Evolutionary conservation across 78 protist species (phyloP), one percentile per base, ranked within the genome.

Genomic region (Speleostelium caveatum): DNA sequence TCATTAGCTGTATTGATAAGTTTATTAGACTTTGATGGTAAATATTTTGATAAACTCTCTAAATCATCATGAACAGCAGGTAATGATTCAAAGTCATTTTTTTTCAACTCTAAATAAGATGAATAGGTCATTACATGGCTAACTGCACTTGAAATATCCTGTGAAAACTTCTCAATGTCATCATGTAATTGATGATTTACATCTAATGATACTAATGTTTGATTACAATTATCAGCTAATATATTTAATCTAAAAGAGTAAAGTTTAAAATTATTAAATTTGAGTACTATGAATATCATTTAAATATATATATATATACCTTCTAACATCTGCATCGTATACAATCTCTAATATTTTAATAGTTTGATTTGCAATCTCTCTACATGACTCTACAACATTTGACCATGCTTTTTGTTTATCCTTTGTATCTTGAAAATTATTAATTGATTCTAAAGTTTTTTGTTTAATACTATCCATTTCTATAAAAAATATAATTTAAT

Each of bases 301-400:
- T n/a, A n/a, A n/a, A n/a, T n/a, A 6, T 39, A 16, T 28, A 3
- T 5, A 26, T 42, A 10, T 28, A 33, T 69, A 69, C 89, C 77
- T 69, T 60, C 69, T 83, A 33, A 83, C 41, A 49, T 83, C 91
- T 6, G 91, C 91, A n/a, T 74, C 91, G 69, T 83, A 83, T 33
- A 83, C 75, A 19, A 83, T 41, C 22, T 67, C 53, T 45, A 83
- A 32, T 36, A 83, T 69, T 22, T 68, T 67, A 22, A 68, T 56
- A 8, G 91, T 69, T 45, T 83, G 79, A 39, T 53, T 69, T 26
- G 78, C 77, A 41, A 83, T 69, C 6, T 42, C 21, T 58, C 67
- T 51, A 69, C 91, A 83, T n/a, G 71, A 58, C 33, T 59, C 38
- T 16, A 61, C 49, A 3, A 83, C 3, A 32, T 28, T 39, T 17